phyloP scores from a whole-genome alignment of 192 early-diverging fungal genomes.

The Mortierella antarctica region DNA sequence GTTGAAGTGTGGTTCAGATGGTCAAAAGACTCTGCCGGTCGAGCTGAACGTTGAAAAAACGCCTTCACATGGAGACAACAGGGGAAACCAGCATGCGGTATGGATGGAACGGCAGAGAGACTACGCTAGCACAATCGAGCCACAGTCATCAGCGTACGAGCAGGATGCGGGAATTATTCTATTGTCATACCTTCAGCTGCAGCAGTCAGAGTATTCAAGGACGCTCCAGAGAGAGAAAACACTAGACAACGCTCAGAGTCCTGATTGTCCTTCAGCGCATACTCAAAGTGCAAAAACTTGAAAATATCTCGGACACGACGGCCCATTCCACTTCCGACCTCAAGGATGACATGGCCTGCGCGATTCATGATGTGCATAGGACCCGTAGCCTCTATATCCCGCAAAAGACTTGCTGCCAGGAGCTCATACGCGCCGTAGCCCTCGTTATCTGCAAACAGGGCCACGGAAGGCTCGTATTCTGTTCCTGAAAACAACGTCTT shows the following conservation, averaged over 20 bases:
- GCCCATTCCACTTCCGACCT: constrained; percentile 73
- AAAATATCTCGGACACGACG: constrained; percentile 62
- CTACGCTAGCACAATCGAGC: too few relatives aligned
- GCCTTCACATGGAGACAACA: too few relatives aligned
- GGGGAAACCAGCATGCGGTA: too few relatives aligned
- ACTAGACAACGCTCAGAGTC: constrained; percentile 71
- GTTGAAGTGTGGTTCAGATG: not conserved
- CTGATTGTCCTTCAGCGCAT: constrained; percentile 56
- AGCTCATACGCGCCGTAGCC: constrained; percentile 74
- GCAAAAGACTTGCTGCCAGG: constrained; percentile 31
- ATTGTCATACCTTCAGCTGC: too few relatives aligned
- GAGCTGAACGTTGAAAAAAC: not conserved
- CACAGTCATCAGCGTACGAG: too few relatives aligned
- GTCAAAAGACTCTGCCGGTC: too few relatives aligned
- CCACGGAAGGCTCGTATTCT: constrained; percentile 70
- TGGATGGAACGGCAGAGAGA: too few relatives aligned
- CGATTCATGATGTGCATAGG: constrained; percentile 30
- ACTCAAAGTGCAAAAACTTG: constrained; percentile 54
- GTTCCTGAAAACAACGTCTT: constrained; percentile 51
- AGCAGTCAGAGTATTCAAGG: not conserved
- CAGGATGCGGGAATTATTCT: too few relatives aligned
- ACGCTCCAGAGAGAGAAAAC: constrained; percentile 19
- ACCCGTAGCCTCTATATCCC: constrained; percentile 1
- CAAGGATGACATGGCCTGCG: constrained; percentile 58
- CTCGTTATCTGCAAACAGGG: constrained; percentile 69